Base-by-base conservation (phyloP, 2,329 filamentous ascomycete species). In the Ilyonectria destructans region DNA sequence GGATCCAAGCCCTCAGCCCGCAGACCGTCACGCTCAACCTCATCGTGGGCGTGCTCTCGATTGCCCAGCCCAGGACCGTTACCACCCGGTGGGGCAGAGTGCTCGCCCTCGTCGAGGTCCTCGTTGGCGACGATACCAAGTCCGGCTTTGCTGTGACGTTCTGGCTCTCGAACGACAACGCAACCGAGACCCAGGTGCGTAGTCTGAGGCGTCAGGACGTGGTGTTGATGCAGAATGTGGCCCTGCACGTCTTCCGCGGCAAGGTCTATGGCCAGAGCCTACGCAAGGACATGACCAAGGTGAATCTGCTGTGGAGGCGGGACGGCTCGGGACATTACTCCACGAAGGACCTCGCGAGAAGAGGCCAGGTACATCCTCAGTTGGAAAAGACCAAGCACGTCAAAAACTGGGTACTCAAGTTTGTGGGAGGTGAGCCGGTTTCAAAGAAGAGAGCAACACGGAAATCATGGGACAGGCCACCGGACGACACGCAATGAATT, bases 201-300 rank as follows among this genome's bases (percentile, higher is more conserved):
- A 80, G 77, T 0, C 81, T 97, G 35, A 86, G 91, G 52, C 83
- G 90, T 0, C 91, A 92, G 74, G 94, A 98, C 77, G 88, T 97
- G 1, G 85, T 98, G 6, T 85, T 97, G 15, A 78, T 97, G 67
- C 90, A 91, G 64, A 95, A 96, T 74, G 90, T 97, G 7, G 94
- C 92, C 1, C 84, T 98, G 58, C 89, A 90, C 59, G 89, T 90
- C 4, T 98, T 96, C 78, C 87, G 88, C 58, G 89, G 90, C 54
- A 91, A 88, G 74, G 95, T 98, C 0, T 95, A 96, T 74, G 95
- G 96, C 0, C 93, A 97, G 79, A 96, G 92, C 76, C 82, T 98
- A 69, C 89, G 92, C 31, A 88, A 88, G 70, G 89, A 90, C 8
- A 87, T 93, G 74, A 95, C 93, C 4, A 89, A 87, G 69, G 83